A percentile compares a stretch with the other conserved stretches of the same genome.
phyloP scores from a whole-genome alignment of 148 eudicot species.

The Fagopyrum tataricum region DNA sequence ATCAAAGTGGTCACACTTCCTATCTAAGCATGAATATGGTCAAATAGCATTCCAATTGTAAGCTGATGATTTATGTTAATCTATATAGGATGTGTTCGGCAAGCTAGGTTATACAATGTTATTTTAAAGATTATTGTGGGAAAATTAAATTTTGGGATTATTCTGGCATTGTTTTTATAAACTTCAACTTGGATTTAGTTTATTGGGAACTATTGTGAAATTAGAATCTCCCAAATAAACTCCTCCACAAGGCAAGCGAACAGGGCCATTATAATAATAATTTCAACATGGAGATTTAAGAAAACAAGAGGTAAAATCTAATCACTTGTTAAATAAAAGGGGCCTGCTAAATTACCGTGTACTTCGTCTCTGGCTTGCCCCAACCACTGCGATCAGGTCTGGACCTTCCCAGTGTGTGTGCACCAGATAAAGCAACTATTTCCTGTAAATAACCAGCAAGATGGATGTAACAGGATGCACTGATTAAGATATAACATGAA shows the following conservation, averaged over 20 bases:
- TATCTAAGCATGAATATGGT: not conserved
- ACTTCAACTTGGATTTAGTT: too few species aligned
- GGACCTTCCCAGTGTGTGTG: constrained; percentile 93
- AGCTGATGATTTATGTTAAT: not conserved
- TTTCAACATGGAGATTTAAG: not conserved
- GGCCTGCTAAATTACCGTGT: constrained; percentile 53
- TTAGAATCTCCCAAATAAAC: too few species aligned
- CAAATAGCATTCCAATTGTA: not conserved
- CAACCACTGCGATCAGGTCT: constrained; percentile 99
- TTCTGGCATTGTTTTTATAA: too few species aligned
- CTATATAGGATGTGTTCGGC: too few species aligned
- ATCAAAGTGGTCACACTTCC: not conserved
- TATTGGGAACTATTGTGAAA: too few species aligned
- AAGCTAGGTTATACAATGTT: too few species aligned
- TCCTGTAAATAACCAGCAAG: constrained; percentile 45
- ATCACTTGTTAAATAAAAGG: not conserved
- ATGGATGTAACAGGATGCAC: not conserved
- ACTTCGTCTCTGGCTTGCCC: constrained; percentile 97
- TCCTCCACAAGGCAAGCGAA: too few species aligned
- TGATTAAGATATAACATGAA: not conserved
- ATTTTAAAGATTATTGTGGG: too few species aligned
- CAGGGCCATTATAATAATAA: not conserved
- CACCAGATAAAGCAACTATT: constrained; percentile 96
- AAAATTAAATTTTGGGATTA: too few species aligned
- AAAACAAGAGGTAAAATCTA: not conserved